Conservation (phyloP, 2,329 filamentous ascomycete species). For the Epichloe gansuensis region DNA sequence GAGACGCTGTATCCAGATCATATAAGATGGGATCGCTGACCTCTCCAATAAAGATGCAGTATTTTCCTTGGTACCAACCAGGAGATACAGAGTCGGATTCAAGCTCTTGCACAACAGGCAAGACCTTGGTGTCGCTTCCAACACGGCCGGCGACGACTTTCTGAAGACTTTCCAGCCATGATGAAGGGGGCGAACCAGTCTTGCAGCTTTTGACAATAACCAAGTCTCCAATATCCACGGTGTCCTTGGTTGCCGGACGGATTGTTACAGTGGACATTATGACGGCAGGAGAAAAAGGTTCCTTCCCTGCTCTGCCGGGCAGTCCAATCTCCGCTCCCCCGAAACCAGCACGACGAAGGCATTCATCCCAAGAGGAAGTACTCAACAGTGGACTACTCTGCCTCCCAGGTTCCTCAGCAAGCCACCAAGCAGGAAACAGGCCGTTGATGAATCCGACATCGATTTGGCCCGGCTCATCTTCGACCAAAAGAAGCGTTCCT, state of each 20-base stretch:
- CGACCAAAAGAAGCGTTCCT: slow-evolving; percentile 13
- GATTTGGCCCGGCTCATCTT: neutral
- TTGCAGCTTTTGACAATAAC: neutral
- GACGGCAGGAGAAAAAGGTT: neutral
- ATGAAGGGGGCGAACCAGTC: neutral
- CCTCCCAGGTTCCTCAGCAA: neutral
- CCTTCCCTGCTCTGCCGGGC: neutral
- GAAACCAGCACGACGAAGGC: neutral
- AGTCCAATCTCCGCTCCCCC: neutral
- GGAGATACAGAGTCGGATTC: neutral
- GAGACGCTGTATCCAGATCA: neutral
- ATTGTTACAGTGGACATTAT: neutral
- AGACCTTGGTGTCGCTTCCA: no score
- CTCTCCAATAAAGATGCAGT: slow-evolving; percentile 7
- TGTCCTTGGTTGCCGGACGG: neutral
- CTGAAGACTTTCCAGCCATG: neutral
- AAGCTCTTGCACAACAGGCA: neutral
- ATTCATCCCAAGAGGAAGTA: neutral
- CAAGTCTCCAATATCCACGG: neutral
- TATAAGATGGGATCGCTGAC: slow-evolving; percentile 1
- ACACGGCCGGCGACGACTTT: neutral
- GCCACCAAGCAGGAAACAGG: neutral
- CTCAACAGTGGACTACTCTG: neutral
- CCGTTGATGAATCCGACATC: neutral
- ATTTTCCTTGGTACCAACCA: neutral